These are phyloP conservation scores for Amyloporia xantha DNA, from an alignment of 768 basidiomycete genomes.

Conservation along the genomic window DNA sequence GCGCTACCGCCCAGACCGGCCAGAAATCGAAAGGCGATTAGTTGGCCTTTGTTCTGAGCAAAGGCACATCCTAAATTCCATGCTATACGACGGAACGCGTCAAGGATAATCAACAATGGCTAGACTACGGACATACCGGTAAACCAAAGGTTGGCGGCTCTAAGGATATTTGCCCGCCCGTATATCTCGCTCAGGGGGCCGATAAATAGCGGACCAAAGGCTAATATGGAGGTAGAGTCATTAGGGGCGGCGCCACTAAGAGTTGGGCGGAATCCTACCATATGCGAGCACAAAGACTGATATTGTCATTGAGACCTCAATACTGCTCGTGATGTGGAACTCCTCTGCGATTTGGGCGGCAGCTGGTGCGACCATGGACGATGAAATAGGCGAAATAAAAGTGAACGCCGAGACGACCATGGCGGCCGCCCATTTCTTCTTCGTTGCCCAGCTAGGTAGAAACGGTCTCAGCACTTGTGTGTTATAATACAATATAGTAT, in stretches of 20 bases:
- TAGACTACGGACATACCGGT: slow-evolving; percentile 23
- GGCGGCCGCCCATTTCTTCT: slow-evolving; percentile 47
- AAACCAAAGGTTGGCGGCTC: slow-evolving; percentile 56
- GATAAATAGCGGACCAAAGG: slow-evolving; percentile 36
- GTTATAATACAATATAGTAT: background rate
- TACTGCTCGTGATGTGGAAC: slow-evolving; percentile 47
- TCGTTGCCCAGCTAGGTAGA: slow-evolving; percentile 46
- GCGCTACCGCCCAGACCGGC: slow-evolving; percentile 33
- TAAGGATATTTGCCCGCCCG: slow-evolving; percentile 55
- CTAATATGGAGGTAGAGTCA: slow-evolving; percentile 22
- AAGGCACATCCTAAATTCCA: slow-evolving; percentile 45
- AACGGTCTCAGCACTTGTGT: background rate
- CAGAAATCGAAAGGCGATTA: slow-evolving; percentile 34
- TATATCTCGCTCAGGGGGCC: slow-evolving; percentile 70
- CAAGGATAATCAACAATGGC: background rate
- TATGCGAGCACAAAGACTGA: slow-evolving; percentile 58
- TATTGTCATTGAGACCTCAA: slow-evolving; percentile 47
- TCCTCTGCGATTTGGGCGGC: slow-evolving; percentile 39
- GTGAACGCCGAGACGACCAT: slow-evolving; percentile 19
- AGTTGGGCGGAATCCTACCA: slow-evolving; percentile 29
- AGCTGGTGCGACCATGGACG: slow-evolving; percentile 72
- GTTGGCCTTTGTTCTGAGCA: slow-evolving; percentile 21
- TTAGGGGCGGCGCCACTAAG: too few relatives aligned
- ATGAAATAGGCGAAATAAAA: slow-evolving; percentile 44
- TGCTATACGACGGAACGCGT: slow-evolving; percentile 30